Percentiles rank a stretch among this genome's conserved stretches.
phyloP scores from a whole-genome alignment of 1,284 basidiomycete genomes.

The Porphyrellus sp. region DNA sequence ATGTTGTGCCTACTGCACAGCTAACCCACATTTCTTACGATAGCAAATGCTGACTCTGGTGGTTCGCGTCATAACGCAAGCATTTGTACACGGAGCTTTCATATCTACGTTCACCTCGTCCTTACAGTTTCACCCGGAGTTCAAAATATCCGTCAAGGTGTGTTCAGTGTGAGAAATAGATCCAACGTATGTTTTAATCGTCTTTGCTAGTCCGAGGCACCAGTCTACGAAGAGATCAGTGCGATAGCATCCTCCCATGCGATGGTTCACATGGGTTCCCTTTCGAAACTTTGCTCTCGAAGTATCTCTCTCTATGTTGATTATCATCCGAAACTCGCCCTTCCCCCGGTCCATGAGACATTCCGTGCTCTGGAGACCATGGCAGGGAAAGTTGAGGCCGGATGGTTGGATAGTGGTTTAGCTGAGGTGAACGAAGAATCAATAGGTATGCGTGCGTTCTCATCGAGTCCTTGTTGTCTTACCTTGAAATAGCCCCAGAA shows the following conservation, averaged over 20 bases:
- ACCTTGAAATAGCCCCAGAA: slow-evolving; percentile 35
- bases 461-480: neutral
- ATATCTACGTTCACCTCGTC: slow-evolving; percentile 40
- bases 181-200: neutral
- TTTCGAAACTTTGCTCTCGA: slow-evolving; percentile 51
- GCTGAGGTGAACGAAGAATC: slow-evolving; percentile 37
- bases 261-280: slow-evolving; percentile 48
- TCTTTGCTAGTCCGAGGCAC: slow-evolving; percentile 20
- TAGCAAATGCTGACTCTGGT: slow-evolving; percentile 44
- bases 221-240: slow-evolving; percentile 37
- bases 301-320: slow-evolving; percentile 48
- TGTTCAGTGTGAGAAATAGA: slow-evolving; percentile 10
- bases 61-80: slow-evolving; percentile 47
- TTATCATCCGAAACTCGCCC: slow-evolving; percentile 43
- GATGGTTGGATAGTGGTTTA: slow-evolving; percentile 51
- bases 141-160: slow-evolving; percentile 38
- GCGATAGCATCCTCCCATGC: slow-evolving; percentile 42
- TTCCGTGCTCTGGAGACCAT: slow-evolving; percentile 41
- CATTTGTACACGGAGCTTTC: slow-evolving; percentile 52
- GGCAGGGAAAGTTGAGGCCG: slow-evolving; percentile 44
- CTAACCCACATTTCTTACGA: slow-evolving; percentile 13
- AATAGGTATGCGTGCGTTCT: slow-evolving; percentile 35
- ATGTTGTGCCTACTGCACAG: neutral
- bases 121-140: slow-evolving; percentile 25
- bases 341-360: slow-evolving; percentile 43